phyloP scores from a whole-genome alignment of 805 yeast species.

The Candida awuae region DNA sequence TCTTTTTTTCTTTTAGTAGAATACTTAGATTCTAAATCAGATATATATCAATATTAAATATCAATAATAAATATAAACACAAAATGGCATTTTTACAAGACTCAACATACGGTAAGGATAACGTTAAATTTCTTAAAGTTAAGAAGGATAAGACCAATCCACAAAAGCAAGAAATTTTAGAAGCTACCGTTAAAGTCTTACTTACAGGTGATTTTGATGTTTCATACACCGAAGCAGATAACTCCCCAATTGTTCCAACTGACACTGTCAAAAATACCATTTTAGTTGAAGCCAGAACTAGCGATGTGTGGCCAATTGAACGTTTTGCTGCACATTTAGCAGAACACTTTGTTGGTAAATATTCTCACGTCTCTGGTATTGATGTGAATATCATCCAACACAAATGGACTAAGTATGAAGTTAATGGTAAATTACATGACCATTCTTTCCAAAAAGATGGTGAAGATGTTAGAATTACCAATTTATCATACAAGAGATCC shows the following conservation, averaged over 20 bases:
- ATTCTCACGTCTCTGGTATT: conserved; percentile 67
- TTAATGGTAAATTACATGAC: conserved; percentile 66
- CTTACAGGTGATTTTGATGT: conserved; percentile 72
- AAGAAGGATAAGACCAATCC: conserved; percentile 70
- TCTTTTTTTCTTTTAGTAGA: neutral
- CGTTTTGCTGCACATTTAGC: conserved; percentile 80
- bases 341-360: conserved; percentile 69
- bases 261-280: conserved; percentile 90
- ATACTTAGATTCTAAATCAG: too few relatives aligned
- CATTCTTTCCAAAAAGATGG: conserved; percentile 87
- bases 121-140: conserved; percentile 87
- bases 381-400: conserved; percentile 61
- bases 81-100: conserved; percentile 28
- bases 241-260: conserved; percentile 84
- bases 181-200: conserved; percentile 71
- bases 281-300: conserved; percentile 70
- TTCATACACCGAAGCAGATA: conserved; percentile 84
- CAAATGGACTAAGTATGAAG: conserved; percentile 70
- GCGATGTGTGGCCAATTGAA: conserved; percentile 87
- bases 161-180: conserved; percentile 69
- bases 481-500: conserved; percentile 41
- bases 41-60: too few relatives aligned
- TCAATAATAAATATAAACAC: too few relatives aligned
- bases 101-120: conserved; percentile 84
- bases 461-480: conserved; percentile 64